A percentile compares a stretch with the other conserved stretches of the same genome.
Evolutionary conservation across 257 asterid genomes (phyloP).

Genomic region (Cinchona pubescens): DNA sequence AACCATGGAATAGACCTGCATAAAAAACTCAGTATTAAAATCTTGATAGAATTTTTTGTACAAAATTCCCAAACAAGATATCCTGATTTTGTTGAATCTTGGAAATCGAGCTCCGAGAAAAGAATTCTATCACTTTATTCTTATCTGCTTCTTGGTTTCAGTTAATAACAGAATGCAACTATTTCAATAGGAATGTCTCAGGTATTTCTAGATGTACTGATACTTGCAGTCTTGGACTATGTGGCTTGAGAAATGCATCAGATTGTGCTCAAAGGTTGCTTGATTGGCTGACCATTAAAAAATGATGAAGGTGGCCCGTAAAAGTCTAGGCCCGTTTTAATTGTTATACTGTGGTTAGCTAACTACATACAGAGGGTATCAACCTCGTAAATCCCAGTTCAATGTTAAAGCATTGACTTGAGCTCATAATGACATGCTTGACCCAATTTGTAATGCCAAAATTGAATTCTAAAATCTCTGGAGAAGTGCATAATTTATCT

Average conservation of each 20-base stretch:
- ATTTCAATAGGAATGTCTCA: too few relatives aligned
- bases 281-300: neutral
- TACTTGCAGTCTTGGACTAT: too few relatives aligned
- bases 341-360: neutral
- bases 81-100: too few relatives aligned
- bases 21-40: constrained; percentile 13
- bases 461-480: neutral
- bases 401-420: neutral
- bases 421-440: neutral
- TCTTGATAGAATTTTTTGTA: neutral
- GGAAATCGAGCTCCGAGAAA: neutral
- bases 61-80: constrained; percentile 4
- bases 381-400: neutral
- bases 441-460: neutral
- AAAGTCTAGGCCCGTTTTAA: neutral
- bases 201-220: too few relatives aligned
- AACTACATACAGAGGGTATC: neutral
- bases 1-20: constrained; percentile 89
- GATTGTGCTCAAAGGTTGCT: neutral
- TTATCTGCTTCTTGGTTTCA: too few relatives aligned
- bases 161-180: too few relatives aligned
- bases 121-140: neutral
- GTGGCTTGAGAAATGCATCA: too few relatives aligned
- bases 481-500: neutral
- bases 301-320: neutral